phyloP scores from a whole-genome alignment of 1,284 basidiomycete species.

The Cutaneotrichosporon daszewskae region DNA sequence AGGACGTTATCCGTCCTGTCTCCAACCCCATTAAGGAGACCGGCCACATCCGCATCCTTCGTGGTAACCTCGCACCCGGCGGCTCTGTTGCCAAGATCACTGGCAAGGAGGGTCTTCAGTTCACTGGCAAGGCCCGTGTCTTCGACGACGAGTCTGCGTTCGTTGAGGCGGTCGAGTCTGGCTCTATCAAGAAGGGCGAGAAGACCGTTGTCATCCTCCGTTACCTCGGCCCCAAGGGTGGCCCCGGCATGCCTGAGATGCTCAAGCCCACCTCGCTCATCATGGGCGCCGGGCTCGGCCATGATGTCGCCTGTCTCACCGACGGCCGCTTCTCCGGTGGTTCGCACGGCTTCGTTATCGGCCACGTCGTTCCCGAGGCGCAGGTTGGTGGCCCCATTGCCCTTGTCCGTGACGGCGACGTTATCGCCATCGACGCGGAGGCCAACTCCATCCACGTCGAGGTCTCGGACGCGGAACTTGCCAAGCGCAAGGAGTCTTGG shows the following conservation, averaged over 20 bases:
- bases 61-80: conserved; percentile 83
- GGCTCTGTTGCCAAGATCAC: conserved; percentile 94
- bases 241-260: conserved; percentile 86
- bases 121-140: conserved; percentile 53
- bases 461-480: conserved; percentile 74
- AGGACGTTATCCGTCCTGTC: conserved; percentile 75
- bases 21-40: conserved; percentile 83
- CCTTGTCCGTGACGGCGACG: conserved; percentile 86
- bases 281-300: conserved; percentile 86
- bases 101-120: conserved; percentile 85
- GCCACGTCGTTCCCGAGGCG: conserved; percentile 65
- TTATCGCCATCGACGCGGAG: conserved; percentile 72
- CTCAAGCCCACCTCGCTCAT: conserved; percentile 75
- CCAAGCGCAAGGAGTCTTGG: conserved; percentile 66
- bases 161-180: conserved; percentile 72
- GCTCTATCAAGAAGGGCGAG: conserved; percentile 73
- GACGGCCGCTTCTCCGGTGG: conserved; percentile 94
- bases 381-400: conserved; percentile 90
- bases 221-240: conserved; percentile 94
- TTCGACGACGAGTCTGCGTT: conserved; percentile 70
- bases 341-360: conserved; percentile 54
- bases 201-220: conserved; percentile 80
- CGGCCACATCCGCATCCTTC: conserved; percentile 83
- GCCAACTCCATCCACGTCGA: conserved; percentile 73
- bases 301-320: conserved; percentile 86